Percentiles rank a stretch among this genome's conserved stretches.
Evolutionary conservation across 139 green algal genomes (phyloP).

Genomic region (Spirogloea muscicola): DNA sequence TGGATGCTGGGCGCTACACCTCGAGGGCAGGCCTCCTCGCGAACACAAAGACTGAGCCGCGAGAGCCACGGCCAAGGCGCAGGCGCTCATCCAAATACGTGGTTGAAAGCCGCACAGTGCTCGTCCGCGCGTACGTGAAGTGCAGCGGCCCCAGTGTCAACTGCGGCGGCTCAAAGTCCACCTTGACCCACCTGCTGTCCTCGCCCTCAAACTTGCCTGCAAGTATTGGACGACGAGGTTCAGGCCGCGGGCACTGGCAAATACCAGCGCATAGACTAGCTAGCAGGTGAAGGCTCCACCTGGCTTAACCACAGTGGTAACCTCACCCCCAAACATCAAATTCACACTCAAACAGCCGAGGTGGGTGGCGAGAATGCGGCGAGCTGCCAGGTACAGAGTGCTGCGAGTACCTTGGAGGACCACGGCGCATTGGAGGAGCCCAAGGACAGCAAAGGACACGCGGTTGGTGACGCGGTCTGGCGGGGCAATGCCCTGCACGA

Average conservation of each 20-base stretch:
- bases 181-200: slow-evolving; percentile 26
- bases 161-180: slow-evolving; percentile 15
- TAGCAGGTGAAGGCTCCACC: no score
- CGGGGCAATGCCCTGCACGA: slow-evolving; percentile 29
- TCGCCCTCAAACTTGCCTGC: slow-evolving; percentile 26
- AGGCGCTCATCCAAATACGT: slow-evolving; percentile 32
- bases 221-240: no score
- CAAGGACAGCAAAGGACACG: slow-evolving; percentile 11
- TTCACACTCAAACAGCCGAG: no score
- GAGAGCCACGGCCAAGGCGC: slow-evolving; percentile 10
- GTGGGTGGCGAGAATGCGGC: no score
- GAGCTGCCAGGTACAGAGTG: no score
- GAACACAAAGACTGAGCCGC: slow-evolving; percentile 41
- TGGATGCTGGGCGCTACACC: no score
- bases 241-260: no score
- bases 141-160: slow-evolving; percentile 12
- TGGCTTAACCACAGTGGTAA: no score
- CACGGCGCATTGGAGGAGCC: slow-evolving; percentile 5
- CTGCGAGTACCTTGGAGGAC: slow-evolving; percentile 25
- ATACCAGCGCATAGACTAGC: no score
- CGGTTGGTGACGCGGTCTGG: slow-evolving; percentile 27
- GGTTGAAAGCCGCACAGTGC: slow-evolving; percentile 10
- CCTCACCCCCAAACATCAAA: no score
- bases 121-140: slow-evolving; percentile 13
- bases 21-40: no score